Percentiles rank a stretch among this genome's conserved stretches.
Evolutionary conservation across 345 rosid genomes (phyloP).

Genomic region (Citrus australasica): DNA sequence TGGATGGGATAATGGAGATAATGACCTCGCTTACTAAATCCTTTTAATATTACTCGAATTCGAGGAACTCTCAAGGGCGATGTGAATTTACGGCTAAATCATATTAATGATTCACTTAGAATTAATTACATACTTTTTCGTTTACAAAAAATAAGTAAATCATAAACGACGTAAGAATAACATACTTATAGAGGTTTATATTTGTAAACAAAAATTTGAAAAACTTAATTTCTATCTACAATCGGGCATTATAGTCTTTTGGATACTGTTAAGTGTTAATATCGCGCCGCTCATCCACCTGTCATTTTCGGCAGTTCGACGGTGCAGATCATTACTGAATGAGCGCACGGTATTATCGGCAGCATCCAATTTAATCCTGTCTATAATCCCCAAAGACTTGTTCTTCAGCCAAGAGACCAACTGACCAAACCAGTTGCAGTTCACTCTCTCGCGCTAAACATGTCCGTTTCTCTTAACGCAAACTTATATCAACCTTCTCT

Average conservation of each 20-base stretch:
- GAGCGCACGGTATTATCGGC: background rate
- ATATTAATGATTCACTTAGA: no score
- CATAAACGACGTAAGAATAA: background rate
- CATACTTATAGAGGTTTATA: no score
- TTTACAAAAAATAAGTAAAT: no score
- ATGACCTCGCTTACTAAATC: no score
- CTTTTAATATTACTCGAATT: no score
- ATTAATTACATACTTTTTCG: no score
- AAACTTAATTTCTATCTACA: background rate
- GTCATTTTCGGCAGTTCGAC: background rate
- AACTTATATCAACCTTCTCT: conserved; percentile 48
- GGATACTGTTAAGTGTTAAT: background rate
- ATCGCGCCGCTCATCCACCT: background rate
- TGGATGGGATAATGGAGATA: no score
- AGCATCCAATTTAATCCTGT: background rate
- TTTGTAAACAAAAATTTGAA: no score
- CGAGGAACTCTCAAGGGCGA: no score
- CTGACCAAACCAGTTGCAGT: background rate
- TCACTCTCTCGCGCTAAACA: conserved; percentile 12
- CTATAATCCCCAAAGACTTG: background rate
- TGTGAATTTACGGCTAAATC: no score
- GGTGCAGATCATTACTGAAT: background rate
- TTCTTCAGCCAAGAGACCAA: background rate
- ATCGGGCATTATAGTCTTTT: background rate
- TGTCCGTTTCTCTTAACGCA: conserved; percentile 58